Evolutionary conservation across 805 yeast genomes (phyloP), one percentile per base, ranked within the genome.

Genomic region (Starmera caribaea): DNA sequence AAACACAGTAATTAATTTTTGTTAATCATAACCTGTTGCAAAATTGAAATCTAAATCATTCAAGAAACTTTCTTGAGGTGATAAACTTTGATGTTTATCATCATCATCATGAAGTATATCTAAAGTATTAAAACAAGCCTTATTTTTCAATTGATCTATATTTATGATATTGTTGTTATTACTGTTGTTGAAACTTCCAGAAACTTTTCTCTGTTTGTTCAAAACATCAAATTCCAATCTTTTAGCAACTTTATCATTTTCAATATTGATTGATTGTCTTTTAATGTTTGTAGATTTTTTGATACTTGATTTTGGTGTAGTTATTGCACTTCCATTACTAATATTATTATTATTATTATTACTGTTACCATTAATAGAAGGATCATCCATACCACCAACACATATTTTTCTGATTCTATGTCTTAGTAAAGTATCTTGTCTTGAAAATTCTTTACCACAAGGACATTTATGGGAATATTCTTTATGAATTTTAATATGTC

Each of bases 381-480:
- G 37, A 12, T 51, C 40, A 16, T 42, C 40, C 10, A 76, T 58
- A 3, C 90, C 95, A 16, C 95, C 95, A n/a, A 62, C 50, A 54
- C 97, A 89, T 32, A 87, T 86, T 63, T 78, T 76, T 48, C 95
- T 71, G 35, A 76, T 67, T 47, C 86, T 68, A 55, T 90, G 98
- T 45, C 90, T 73, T 48, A 76, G 77, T 57, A 89, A 65, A 0
- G 96, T 96, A 65, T 92, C 97, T 39, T 83, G 81, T 42, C 97
- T 71, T 2, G 90, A 79, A 63, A 92, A 92, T 45, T 79, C 80
- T 61, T 89, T 90, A n/a, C 97, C 96, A 64, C 99, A 94, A 0
- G 83, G 82, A 61, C 98, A 92, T 24, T 66, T 66, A 49, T 73
- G 80, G 24, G 79, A 71, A 45, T 79, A 79, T 38, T 77, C 88